Base-by-base conservation (phyloP, 2,329 filamentous ascomycete species). In the Coniella vitis region DNA sequence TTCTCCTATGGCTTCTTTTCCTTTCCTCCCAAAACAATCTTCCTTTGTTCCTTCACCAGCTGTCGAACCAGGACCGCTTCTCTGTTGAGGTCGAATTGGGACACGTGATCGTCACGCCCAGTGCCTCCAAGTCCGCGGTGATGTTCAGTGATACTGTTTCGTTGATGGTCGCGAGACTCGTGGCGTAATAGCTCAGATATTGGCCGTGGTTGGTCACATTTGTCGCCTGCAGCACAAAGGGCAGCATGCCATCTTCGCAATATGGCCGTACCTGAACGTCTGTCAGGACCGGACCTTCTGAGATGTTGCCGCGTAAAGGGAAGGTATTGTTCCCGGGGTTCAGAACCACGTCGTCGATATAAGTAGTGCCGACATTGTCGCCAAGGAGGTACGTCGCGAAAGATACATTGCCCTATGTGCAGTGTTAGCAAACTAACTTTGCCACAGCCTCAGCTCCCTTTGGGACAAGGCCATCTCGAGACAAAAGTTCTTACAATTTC, bases 371-470 rank as follows among this genome's bases (percentile, higher is more conserved):
- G 53, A 86, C 70, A 1, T 67, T 54, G 38, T 64, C 56, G 39
- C 69, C 72, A 38, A 74, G 69, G 45, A 83, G 70, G 57, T 69
- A 77, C 59, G 79, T 80, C 63, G 71, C 65, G 64, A 85, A 83
- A 22, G 75, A 76, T 32, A 79, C 69, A 57, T 86, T 83, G 57
- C 84, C 84, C 71, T 81, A 49, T 37, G 19, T 10, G 25, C n/a
- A 43, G 1, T 29, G 14, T 21, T 19, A 39, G 21, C 35, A 20
- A 31, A n/a, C 19, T 10, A 19, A 10, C n/a, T 19, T 20, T 29
- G 16, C 8, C 25, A 10, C 14, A 29, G 38, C 14, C 14, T 8
- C 4, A 9, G 14, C 20, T 16, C 38, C 8, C 8, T 9, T n/a
- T n/a, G n/a, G n/a, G n/a, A n/a, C 32, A 14, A 16, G 20, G 9